A percentile compares a stretch with the other conserved stretches of the same genome.
Evolutionary conservation across 352 stramenopile genomes (phyloP).

Genomic region (Phytophthora fragariae): DNA sequence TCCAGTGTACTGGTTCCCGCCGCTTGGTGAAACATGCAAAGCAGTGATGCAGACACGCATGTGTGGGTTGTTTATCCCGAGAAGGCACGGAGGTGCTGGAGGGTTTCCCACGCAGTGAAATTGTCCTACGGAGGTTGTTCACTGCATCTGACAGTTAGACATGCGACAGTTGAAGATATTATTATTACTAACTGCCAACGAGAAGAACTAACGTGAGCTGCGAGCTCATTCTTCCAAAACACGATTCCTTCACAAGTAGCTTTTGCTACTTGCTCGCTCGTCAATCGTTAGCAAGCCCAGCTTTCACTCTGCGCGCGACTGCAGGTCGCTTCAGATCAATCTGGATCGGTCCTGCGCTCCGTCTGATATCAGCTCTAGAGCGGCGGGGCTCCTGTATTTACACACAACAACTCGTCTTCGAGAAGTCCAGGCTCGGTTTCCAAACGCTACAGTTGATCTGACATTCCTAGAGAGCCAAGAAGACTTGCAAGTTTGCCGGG

Average conservation of each 20-base stretch:
- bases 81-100: background rate
- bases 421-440: slow-evolving; percentile 14
- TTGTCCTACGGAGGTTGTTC: slow-evolving; percentile 1
- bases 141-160: background rate
- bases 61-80: background rate
- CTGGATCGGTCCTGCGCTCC: slow-evolving; percentile 26
- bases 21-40: no score
- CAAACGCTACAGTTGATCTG: slow-evolving; percentile 26
- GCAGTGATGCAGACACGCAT: background rate
- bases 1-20: no score
- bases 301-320: background rate
- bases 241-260: background rate
- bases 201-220: background rate
- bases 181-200: no score
- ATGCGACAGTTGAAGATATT: background rate
- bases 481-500: slow-evolving; percentile 26
- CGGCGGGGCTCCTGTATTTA: slow-evolving; percentile 17
- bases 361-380: background rate
- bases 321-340: slow-evolving; percentile 15
- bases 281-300: background rate
- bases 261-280: background rate
- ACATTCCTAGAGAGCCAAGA: slow-evolving; percentile 37
- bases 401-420: slow-evolving; percentile 23
- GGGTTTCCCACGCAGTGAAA: background rate
- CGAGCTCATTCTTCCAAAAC: background rate